A percentile compares a stretch with the other conserved stretches of the same genome.
These are phyloP conservation scores for Trichoderma brevicompactum DNA, from an alignment of 2,329 filamentous ascomycete genomes.

Conservation along the genomic window DNA sequence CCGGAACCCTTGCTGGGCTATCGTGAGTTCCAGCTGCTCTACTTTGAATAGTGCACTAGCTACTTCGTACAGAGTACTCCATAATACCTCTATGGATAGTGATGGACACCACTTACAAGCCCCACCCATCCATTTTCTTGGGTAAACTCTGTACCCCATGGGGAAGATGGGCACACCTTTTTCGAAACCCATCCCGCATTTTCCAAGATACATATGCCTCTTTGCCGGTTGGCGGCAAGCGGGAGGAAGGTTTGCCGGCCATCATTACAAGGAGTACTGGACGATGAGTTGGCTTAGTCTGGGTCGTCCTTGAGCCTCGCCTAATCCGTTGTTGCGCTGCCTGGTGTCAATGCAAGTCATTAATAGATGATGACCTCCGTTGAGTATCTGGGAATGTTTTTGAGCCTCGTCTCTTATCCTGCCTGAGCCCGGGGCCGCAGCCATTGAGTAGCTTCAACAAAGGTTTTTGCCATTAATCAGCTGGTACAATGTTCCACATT, in stretches of 20 bases:
- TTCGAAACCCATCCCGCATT: constrained; percentile 1
- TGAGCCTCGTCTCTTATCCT: too few species aligned
- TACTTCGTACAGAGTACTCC: too few species aligned
- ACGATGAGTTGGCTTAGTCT: constrained; percentile 11
- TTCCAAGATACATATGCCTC: background rate
- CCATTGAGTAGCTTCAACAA: too few species aligned
- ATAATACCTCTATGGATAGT: background rate
- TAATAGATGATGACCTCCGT: too few species aligned
- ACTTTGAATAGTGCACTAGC: too few species aligned
- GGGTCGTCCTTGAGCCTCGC: constrained; percentile 3
- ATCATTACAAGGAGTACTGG: background rate
- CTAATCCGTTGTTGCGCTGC: background rate
- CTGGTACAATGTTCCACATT: background rate
- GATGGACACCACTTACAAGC: background rate
- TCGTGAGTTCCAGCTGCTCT: too few species aligned
- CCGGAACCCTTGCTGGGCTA: too few species aligned
- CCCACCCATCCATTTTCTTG: background rate
- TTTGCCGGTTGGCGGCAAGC: constrained; percentile 10
- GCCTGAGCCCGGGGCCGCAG: too few species aligned
- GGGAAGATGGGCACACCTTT: constrained; percentile 13
- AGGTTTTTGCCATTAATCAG: too few species aligned
- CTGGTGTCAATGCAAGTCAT: too few species aligned
- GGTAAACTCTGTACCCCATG: constrained; percentile 14
- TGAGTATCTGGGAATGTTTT: too few species aligned
- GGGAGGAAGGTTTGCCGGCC: constrained; percentile 9